phyloP scores from a whole-genome alignment of 495 filamentous ascomycete genomes.

The Cercophora sp. region DNA sequence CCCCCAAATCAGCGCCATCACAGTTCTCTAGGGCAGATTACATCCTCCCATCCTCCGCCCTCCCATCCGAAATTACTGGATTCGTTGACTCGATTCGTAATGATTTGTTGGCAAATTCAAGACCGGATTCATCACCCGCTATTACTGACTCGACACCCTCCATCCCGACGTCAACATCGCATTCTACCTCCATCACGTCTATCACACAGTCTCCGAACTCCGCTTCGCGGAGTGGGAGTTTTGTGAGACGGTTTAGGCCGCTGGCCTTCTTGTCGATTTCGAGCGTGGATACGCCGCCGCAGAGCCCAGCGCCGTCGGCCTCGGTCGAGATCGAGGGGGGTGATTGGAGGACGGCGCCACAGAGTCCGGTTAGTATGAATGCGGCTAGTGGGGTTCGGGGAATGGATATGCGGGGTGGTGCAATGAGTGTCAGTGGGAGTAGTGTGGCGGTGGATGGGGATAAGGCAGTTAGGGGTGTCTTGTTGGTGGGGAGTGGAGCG shows the following conservation, averaged over 20 bases:
- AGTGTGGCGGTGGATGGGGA: neutral
- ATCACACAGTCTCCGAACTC: conserved; percentile 27
- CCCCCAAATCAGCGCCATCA: conserved; percentile 8
- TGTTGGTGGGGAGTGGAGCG: neutral
- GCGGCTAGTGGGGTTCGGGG: no score
- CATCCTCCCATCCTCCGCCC: conserved; percentile 37
- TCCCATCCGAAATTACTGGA: conserved; percentile 34
- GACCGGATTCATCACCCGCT: no score
- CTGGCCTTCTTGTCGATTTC: neutral
- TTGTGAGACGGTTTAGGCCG: neutral
- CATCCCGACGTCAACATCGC: no score
- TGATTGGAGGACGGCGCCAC: neutral
- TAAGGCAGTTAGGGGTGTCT: no score
- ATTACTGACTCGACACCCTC: no score
- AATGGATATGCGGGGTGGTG: no score
- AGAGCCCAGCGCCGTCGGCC: neutral
- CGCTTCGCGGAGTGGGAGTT: neutral
- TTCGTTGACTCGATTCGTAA: conserved; percentile 40
- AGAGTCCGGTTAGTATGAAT: neutral
- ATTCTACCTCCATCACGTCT: no score
- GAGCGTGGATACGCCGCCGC: conserved; percentile 5
- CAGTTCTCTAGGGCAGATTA: conserved; percentile 41
- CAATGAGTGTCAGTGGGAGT: no score
- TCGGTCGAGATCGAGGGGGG: no score
- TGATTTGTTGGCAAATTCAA: no score